phyloP scores from a whole-genome alignment of 2,329 filamentous ascomycete species.

The Fusarium haematococcum region DNA sequence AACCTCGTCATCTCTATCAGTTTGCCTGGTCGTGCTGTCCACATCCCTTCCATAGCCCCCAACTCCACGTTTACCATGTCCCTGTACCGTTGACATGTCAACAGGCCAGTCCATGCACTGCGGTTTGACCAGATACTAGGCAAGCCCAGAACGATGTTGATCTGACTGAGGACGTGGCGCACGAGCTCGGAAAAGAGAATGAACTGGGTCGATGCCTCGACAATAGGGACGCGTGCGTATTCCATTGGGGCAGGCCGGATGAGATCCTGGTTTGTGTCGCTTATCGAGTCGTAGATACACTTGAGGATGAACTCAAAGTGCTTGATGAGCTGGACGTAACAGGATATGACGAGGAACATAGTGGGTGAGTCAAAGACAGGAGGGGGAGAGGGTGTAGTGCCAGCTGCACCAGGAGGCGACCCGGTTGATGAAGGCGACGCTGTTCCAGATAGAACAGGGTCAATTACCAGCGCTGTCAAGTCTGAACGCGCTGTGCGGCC shows the following conservation, averaged over 20 bases:
- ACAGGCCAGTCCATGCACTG: constrained; percentile 43
- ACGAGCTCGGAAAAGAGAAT: constrained; percentile 45
- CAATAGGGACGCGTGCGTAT: constrained; percentile 41
- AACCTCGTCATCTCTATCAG: constrained; percentile 33
- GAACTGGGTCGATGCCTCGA: constrained; percentile 44
- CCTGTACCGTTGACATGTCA: constrained; percentile 32
- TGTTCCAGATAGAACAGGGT: constrained; percentile 7
- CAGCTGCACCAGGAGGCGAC: not conserved
- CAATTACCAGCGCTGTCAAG: constrained; percentile 6
- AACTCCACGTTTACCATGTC: constrained; percentile 44
- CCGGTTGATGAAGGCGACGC: constrained; percentile 2
- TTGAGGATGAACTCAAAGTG: constrained; percentile 42
- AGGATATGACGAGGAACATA: constrained; percentile 47
- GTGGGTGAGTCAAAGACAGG: constrained; percentile 41
- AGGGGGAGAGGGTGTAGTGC: constrained; percentile 9
- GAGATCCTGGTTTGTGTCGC: constrained; percentile 18
- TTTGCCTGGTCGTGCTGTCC: constrained; percentile 37
- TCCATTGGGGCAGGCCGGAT: constrained; percentile 34
- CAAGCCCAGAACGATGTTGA: constrained; percentile 43
- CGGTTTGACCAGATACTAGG: constrained; percentile 37
- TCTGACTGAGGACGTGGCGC: constrained; percentile 40
- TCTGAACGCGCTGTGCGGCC: constrained; percentile 13
- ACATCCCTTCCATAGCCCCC: constrained; percentile 36
- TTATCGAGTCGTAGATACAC: constrained; percentile 33
- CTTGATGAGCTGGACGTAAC: constrained; percentile 43